Evolutionary conservation across 306 rosid genomes (phyloP).

Genomic region (Malus domestica): DNA sequence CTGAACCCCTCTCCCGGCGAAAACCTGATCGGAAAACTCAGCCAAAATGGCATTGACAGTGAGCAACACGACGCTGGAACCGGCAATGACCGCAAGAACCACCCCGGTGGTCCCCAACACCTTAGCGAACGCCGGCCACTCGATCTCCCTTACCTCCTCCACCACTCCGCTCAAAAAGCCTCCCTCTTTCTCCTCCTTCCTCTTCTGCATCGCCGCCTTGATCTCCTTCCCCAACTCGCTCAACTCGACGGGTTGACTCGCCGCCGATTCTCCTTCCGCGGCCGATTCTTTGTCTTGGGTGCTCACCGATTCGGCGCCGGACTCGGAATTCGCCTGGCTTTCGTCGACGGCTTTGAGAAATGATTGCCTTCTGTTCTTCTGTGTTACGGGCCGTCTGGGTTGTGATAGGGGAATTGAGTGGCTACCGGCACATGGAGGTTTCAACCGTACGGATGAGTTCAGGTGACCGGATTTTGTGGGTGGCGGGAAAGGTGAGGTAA

Average conservation of each 20-base stretch:
- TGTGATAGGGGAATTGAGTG: background rate
- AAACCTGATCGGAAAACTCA: slow-evolving; percentile 61
- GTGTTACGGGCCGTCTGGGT: background rate
- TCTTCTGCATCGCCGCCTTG: slow-evolving; percentile 68
- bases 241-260: slow-evolving; percentile 13
- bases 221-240: slow-evolving; percentile 57
- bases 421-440: slow-evolving; percentile 8
- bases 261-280: slow-evolving; percentile 12
- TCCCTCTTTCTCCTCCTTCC: slow-evolving; percentile 31
- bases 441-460: background rate
- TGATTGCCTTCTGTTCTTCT: background rate
- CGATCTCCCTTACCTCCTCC: slow-evolving; percentile 66
- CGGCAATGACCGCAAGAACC: slow-evolving; percentile 68
- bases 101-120: slow-evolving; percentile 87
- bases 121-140: slow-evolving; percentile 82
- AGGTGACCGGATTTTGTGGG: slow-evolving; percentile 1
- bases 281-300: background rate
- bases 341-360: slow-evolving; percentile 43
- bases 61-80: slow-evolving; percentile 85
- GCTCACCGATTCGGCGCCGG: slow-evolving; percentile 11
- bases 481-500: slow-evolving; percentile 7
- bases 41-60: slow-evolving; percentile 75
- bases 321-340: slow-evolving; percentile 41
- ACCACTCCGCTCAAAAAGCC: slow-evolving; percentile 58
- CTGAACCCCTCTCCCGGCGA: slow-evolving; percentile 71